Evolutionary conservation across 352 stramenopile genomes (phyloP).

Genomic region (Hyaloperonospora brassicae): DNA sequence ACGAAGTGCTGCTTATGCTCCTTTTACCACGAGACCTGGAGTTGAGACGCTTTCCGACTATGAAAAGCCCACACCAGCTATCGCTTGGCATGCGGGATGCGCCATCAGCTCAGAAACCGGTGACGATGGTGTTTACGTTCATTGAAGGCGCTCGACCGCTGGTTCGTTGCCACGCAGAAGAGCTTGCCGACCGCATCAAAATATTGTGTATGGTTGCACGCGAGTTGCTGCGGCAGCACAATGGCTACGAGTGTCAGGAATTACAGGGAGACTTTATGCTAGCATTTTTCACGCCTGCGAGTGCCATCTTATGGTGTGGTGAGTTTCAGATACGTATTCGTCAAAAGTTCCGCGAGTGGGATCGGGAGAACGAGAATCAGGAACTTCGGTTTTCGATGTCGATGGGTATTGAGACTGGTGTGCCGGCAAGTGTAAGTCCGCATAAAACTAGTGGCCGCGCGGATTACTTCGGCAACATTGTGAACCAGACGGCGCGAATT

Average conservation of each 20-base stretch:
- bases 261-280: conserved; percentile 86
- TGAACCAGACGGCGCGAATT: conserved; percentile 84
- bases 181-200: conserved; percentile 80
- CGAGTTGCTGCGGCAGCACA: conserved; percentile 66
- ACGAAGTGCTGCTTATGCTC: conserved; percentile 76
- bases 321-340: conserved; percentile 78
- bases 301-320: conserved; percentile 77
- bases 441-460: conserved; percentile 84
- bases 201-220: conserved; percentile 70
- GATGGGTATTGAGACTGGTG: conserved; percentile 78
- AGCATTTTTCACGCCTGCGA: conserved; percentile 78
- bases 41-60: conserved; percentile 53
- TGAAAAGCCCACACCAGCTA: conserved; percentile 69
- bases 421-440: conserved; percentile 76
- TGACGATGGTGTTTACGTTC: conserved; percentile 88
- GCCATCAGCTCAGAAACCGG: conserved; percentile 60
- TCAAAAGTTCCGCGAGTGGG: conserved; percentile 72
- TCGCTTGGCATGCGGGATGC: conserved; percentile 77
- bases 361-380: conserved; percentile 62
- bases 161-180: conserved; percentile 74
- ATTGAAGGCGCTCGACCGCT: conserved; percentile 79
- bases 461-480: conserved; percentile 87
- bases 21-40: conserved; percentile 74
- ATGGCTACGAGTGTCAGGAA: conserved; percentile 85
- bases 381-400: conserved; percentile 83